A percentile compares a stretch with the other conserved stretches of the same genome.
Conservation (phyloP, 2,329 filamentous ascomycete species). For the Trichoderma citrinoviride region DNA sequence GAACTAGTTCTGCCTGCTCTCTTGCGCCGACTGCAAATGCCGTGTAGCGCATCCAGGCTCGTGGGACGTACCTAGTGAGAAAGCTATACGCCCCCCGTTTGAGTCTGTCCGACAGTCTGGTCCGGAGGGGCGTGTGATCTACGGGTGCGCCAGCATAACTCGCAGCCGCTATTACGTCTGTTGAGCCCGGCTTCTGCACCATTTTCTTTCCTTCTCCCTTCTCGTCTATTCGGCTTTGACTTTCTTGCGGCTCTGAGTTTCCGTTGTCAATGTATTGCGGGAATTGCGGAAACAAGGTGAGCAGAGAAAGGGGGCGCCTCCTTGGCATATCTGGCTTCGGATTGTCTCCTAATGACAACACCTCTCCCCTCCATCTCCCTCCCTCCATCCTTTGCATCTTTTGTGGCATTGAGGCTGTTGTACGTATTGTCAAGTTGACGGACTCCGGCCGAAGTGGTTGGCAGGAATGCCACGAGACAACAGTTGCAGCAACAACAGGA, state of each 20-base stretch:
- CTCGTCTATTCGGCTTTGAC: too few relatives aligned
- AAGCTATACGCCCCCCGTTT: not conserved
- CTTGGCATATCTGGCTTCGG: not conserved
- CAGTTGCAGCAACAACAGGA: not conserved
- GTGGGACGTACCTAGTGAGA: constrained; percentile 8
- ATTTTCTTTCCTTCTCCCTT: not conserved
- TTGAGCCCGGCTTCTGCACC: not conserved
- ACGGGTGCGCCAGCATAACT: not conserved
- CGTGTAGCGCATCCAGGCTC: constrained; percentile 4
- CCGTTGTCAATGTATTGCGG: not conserved
- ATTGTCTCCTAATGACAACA: not conserved
- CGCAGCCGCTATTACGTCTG: not conserved
- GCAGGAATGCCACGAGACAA: not conserved
- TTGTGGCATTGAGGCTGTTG: not conserved
- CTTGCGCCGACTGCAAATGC: constrained; percentile 9
- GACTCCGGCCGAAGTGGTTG: not conserved
- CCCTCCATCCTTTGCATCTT: not conserved
- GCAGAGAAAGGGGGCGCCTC: not conserved
- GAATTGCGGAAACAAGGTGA: not conserved
- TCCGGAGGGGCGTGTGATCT: not conserved
- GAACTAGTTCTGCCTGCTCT: not conserved
- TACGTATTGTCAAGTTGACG: constrained; percentile 14
- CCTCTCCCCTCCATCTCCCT: not conserved
- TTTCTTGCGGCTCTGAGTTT: not conserved
- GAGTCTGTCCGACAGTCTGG: not conserved